Base-by-base conservation (phyloP, 1,139 yeast genomes). In the Protomyces inundatus region DNA sequence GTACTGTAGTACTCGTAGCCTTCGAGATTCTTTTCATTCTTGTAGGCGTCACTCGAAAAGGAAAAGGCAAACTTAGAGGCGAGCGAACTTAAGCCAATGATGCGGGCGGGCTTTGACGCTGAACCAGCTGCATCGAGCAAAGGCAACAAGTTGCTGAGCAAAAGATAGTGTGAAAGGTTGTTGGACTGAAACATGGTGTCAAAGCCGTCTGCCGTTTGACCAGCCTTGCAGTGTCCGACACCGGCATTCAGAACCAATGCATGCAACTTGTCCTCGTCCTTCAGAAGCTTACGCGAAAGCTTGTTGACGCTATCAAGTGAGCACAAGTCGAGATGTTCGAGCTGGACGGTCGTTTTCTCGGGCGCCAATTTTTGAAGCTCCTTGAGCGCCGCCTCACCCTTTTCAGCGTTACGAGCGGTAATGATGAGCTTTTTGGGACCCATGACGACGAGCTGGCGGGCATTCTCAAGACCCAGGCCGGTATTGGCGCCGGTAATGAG, bases 171-270 rank as follows among this genome's bases (percentile, higher is more conserved):
- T 0, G 95, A 81, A 6, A 90, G 77, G 71, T 85, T 88, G 73
- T 88, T 88, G 2, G 93, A 86, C 71, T 89, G 96, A 66, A 87
- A 76, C 72, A 88, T 96, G 36, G 88, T 50, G 42, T 68, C 69
- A 39, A 57, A 68, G 37, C 70, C 70, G 12, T 68, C 69, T 10
- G 50, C 61, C 4, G 68, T 68, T 54, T 66, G 55, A 36, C 61
- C 64, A 4, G 69, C 61, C 4, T 50, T 34, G 35, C 40, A 35
- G 35, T 34, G 23, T 6, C 64, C 64, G 6, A 54, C 37, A 6
- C 70, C 70, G 2, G 69, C 70, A 51, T 68, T 68, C 10, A 67
- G 65, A 40, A 67, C 57, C 53, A 68, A 32, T 36, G 67, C 67
- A 60, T 68, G 65, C 33, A 68, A 53, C 23, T 61, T 40, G 32